Evolutionary conservation across 257 asterid genomes (phyloP), one percentile per base, ranked within the genome.

Genomic region (Salvia miltiorrhiza): DNA sequence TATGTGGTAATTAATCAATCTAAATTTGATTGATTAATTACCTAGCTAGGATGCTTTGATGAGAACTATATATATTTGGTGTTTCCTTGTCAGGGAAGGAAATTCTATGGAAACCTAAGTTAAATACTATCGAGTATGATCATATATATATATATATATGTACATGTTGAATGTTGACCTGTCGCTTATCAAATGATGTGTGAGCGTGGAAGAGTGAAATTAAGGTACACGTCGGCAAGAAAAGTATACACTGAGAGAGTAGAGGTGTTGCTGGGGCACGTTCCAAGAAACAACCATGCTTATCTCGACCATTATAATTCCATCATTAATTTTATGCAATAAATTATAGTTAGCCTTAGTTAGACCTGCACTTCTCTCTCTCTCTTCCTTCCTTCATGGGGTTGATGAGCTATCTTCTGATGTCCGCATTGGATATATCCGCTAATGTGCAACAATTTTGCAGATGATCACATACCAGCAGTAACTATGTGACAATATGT

Each of bases 131-230:
- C n/a, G 56, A 58, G 28, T n/a, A n/a, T n/a, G n/a, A n/a, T n/a
- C n/a, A n/a, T n/a, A n/a, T n/a, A n/a, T n/a, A n/a, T n/a, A n/a
- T n/a, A n/a, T 32, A 61, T 37, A 6, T 5, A 14, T 20, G 70
- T 47, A 13, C 35, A 45, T 66, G 67, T 67, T 79, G 84, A 79
- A 75, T 32, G 76, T 71, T 79, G 83, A 79, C 67, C 47, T 48
- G 43, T 75, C 69, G n/a, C 62, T 7, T 39, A 13, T 37, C 6
- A 3, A 23, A 30, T 23, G 68, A 63, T 12, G 71, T 61, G 19
- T 17, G 10, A 21, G 58, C 55, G 52, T 55, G 64, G 74, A 48
- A 53, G 26, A 26, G 11, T 3, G 62, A 43, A 48, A 32, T 3
- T 37, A 37, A 37, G 43, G 54, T n/a, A 47, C 47, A 58, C 45